Base-by-base conservation (phyloP, 73 alveolate species). In the Uronychia setigera region DNA sequence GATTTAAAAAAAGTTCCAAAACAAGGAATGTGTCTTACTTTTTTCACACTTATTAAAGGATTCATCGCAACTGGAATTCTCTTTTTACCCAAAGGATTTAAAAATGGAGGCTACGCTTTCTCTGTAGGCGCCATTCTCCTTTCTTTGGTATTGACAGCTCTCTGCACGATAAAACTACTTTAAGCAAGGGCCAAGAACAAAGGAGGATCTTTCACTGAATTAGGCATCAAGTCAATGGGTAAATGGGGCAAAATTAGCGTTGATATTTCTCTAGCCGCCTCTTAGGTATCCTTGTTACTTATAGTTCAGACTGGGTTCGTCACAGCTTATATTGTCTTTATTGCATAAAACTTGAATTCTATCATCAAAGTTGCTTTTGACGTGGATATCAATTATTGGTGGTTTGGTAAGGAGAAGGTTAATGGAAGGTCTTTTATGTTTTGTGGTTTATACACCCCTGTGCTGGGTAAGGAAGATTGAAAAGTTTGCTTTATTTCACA, bases 21-120 rank as follows among this genome's bases (percentile, higher is more conserved):
- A 58, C 87, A 57, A 28, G 81, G 87, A 27, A 80, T 86, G 59
- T 14, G 77, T 27, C 78, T 79, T 1, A 85, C 95, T 1, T 90
- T 87, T 75, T 90, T 90, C 76, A 78, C 95, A 0, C 81, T 90
- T 46, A 58, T 86, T 57, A 90, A 90, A 35, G 95, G 95, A 0
- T 90, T 90, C 75, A 78, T 90, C 35, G 90, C 92, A 29, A 85
- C 91, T 31, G 95, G 91, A 0, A 85, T 90, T 29, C 83, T 90
- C 26, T 85, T 87, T 32, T 76, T 90, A 1, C 95, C 95, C 1
- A 79, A 75, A 34, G 86, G 85, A 33, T 85, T 78, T 57, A 28
- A 59, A 26, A 90, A 90, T 58, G 92, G 92, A 32, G 95, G 95
- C 26, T 90, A 85, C 86, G 34, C 74, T 0, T 82, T 82, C 83